Evolutionary conservation across 306 rosid genomes (phyloP), one percentile per base, ranked within the genome.

Genomic region (Castanopsis chinensis): DNA sequence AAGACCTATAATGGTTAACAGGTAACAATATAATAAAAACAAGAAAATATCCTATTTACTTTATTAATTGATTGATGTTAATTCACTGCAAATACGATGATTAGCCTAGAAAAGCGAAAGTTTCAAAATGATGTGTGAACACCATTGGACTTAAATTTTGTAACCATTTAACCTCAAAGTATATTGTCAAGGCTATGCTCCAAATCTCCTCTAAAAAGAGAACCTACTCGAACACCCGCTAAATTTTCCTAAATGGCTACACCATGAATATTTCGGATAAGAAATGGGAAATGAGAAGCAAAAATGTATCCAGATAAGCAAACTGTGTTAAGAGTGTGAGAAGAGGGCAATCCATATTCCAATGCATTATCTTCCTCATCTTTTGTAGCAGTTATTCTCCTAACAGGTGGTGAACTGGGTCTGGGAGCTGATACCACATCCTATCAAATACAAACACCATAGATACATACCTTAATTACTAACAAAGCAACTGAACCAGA

Each of bases 271-370:
- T 65, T 71, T 25, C 19, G n/a, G 14, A 53, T 49, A n/a, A 23
- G 58, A 51, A 63, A 82, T 74, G 73, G 71, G 20, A 83, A 61
- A 55, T 5, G 60, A 75, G 76, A 74, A 74, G 54, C n/a, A 78
- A n/a, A 71, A 71, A 72, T 37, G 54, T 90, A 96, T 98, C 99
- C 99, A 63, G 97, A 88, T 80, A 96, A 88, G 87, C 99, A 93
- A 84, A 91, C 90, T 69, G 99, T 96, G 80, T 96, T 96, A 60
- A 96, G 93, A 32, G 98, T 89, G 81, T 96, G 99, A 76, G 99
- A 96, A 79, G 99, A 96, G 59, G 99, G 99, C 76, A 96, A 77
- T 77, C 99, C 99, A 86, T 96, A 93, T 86, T 96, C 99, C 86
- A 89, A 80, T 0, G 99, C 97, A 75, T 96, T 96, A 52, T 96